Base-by-base conservation (phyloP, 805 yeast species). In the Monosporozyma yasuniensis region DNA sequence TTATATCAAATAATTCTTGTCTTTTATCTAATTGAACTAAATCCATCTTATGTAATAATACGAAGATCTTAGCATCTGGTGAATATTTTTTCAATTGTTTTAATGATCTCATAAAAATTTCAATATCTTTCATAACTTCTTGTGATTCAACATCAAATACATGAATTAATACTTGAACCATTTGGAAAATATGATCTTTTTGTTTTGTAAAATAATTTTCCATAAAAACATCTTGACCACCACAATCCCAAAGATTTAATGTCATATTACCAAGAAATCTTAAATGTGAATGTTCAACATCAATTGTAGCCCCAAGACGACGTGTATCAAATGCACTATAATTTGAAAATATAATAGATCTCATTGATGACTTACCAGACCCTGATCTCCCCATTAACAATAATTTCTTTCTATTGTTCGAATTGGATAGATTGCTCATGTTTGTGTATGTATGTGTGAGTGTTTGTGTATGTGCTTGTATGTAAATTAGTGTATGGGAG, bases 261-360 rank as follows among this genome's bases (percentile, higher is more conserved):
- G 97, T 89, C 95, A 93, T 88, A 64, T 91, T 90, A 1, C 96
- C 96, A 52, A 93, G 72, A 61, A 93, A 90, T 47, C 98, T 73
- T 50, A 93, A 70, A 68, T 91, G 96, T 2, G 97, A 88, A 63
- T 93, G 96, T 63, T 93, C 99, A n/a, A 93, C 97, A 63, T 93
- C 99, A 50, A 93, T 90, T 0, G 99, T 93, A 10, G 99, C 98
- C 1, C 98, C 98, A 12, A 93, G 69, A 51, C 98, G 75, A 55
- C 98, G 76, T 2, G 99, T 93, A 64, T 93, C 99, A 63, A 91
- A 87, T 0, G 99, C 99, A 1, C 96, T 87, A 67, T 93, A 93
- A 63, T 93, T 93, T 59, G 95, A 83, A 67, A 93, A 93, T 56
- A 93, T 93, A 53, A 93, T 91, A 44, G 96, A 87, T 59, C 98